Base-by-base conservation (phyloP, 2,329 filamentous ascomycete species). In the Colletotrichum sp. region DNA sequence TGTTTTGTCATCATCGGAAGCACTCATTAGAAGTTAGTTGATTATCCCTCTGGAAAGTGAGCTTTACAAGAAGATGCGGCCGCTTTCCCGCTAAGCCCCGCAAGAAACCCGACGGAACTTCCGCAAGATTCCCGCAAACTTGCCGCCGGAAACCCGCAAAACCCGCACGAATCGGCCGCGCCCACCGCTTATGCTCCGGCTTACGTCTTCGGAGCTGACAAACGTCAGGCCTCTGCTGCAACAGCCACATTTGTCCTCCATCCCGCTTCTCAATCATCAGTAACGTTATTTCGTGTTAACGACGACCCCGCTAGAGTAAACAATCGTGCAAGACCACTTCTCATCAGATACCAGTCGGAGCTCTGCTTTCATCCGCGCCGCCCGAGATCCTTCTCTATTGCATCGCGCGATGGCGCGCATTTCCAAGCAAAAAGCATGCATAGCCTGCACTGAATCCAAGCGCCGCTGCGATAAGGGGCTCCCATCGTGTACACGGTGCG, bases 391-490 rank as follows among this genome's bases (percentile, higher is more conserved):
- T 6, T 13, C 16, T 8, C 34, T 12, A 8, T 1, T 8, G 18
- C 34, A 36, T 6, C 44, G 30, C 15, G 21, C 4, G 13, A 75
- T 75, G 69, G 24, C 62, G 34, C 62, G 62, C 3, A 24, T 57
- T 5, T 30, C 15, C 21, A 77, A 71, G 78, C 79, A 80, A 32
- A 83, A 82, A 65, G 84, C 85, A 1, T 86, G 85, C 52, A 72
- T 81, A 2, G 78, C 80, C 21, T 86, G 84, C 75, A 82, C 83
- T 4, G 80, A 77, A 39, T 80, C 83, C 10, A 86, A 86, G 76
- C 80, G 84, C n/a, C 82, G 83, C 70, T 86, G 84, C 77, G 82
- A 83, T 60, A 85, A 84, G 75, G 70, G 78, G 12, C 62, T 80
- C 0, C 83, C 83, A 2, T 71, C 78, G 6, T 85, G 84, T 36